Conservation (phyloP, 805 yeast species). For the Saccharomycopsis sp. region DNA sequence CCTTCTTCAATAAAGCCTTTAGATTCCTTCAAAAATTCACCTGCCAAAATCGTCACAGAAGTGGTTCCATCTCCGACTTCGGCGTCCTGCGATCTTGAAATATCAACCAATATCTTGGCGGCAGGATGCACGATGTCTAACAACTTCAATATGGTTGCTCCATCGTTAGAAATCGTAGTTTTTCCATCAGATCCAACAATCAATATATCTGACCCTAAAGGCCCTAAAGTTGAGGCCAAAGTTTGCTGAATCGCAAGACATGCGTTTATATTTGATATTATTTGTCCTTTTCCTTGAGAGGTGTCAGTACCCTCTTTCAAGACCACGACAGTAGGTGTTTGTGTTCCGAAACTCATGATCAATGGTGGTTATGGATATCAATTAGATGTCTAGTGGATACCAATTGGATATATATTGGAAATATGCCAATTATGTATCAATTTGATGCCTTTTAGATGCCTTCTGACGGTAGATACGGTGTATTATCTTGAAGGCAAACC, state of each 20-base stretch:
- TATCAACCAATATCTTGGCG: constrained; percentile 90
- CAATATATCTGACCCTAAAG: constrained; percentile 92
- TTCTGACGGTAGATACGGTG: too few relatives aligned
- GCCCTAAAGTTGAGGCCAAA: constrained; percentile 90
- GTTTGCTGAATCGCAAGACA: constrained; percentile 97
- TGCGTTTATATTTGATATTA: constrained; percentile 91
- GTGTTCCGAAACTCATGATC: constrained; percentile 79
- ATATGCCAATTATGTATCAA: background rate
- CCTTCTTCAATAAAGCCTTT: constrained; percentile 93
- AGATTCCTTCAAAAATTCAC: constrained; percentile 88
- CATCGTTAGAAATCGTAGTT: constrained; percentile 96
- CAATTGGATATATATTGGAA: too few relatives aligned
- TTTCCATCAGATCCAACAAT: constrained; percentile 77
- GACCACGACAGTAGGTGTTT: constrained; percentile 97
- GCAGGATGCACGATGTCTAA: constrained; percentile 98
- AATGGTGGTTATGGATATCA: background rate
- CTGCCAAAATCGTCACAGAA: constrained; percentile 88
- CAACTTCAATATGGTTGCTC: constrained; percentile 89
- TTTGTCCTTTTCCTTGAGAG: constrained; percentile 95
- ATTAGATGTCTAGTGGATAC: background rate
- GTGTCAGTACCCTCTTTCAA: constrained; percentile 97
- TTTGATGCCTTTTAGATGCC: too few relatives aligned
- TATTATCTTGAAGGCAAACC: too few relatives aligned
- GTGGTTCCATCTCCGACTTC: constrained; percentile 99
- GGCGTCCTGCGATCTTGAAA: constrained; percentile 93